phyloP scores from a whole-genome alignment of 2,329 filamentous ascomycete species.

The Penicillium sp. region DNA sequence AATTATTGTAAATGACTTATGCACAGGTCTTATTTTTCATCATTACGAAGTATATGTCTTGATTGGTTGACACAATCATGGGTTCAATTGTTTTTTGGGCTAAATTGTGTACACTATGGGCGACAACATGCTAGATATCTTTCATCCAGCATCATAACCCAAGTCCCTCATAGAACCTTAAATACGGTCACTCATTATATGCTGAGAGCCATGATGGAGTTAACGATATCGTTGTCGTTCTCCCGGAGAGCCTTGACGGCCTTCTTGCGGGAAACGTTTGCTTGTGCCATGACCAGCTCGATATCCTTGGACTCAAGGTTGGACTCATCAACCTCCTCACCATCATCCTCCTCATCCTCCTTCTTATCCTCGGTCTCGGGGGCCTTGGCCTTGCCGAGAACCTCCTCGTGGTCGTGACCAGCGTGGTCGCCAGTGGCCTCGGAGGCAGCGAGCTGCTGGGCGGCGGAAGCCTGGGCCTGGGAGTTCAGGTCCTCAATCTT shows the following conservation, averaged over 20 bases:
- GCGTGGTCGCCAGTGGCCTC: conserved; percentile 61
- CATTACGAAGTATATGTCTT: not conserved
- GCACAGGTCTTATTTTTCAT: not conserved
- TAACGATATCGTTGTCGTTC: conserved; percentile 99
- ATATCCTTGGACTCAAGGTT: conserved; percentile 99
- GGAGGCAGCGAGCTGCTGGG: conserved; percentile 84
- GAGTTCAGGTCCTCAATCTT: conserved; percentile 99
- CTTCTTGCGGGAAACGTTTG: conserved; percentile 95
- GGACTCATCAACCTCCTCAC: conserved; percentile 89
- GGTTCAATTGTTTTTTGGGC: conserved; percentile 33
- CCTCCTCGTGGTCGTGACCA: conserved; percentile 56
- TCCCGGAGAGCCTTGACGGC: conserved; percentile 93
- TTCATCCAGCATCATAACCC: conserved; percentile 25
- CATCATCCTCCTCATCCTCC: conserved; percentile 85
- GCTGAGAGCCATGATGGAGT: conserved; percentile 98
- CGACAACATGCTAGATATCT: conserved; percentile 26
- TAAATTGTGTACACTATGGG: conserved; percentile 39
- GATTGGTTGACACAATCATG: conserved; percentile 23
- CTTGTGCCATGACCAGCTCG: conserved; percentile 97
- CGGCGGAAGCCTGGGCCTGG: conserved; percentile 90
- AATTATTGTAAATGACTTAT: not conserved
- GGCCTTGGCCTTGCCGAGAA: conserved; percentile 64
- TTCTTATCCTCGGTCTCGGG: conserved; percentile 60
- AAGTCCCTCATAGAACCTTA: conserved; percentile 27
- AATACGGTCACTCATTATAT: conserved; percentile 52